Base-by-base conservation (phyloP, 2,329 filamentous ascomycete species). In the Phialemoniopsis sp. region DNA sequence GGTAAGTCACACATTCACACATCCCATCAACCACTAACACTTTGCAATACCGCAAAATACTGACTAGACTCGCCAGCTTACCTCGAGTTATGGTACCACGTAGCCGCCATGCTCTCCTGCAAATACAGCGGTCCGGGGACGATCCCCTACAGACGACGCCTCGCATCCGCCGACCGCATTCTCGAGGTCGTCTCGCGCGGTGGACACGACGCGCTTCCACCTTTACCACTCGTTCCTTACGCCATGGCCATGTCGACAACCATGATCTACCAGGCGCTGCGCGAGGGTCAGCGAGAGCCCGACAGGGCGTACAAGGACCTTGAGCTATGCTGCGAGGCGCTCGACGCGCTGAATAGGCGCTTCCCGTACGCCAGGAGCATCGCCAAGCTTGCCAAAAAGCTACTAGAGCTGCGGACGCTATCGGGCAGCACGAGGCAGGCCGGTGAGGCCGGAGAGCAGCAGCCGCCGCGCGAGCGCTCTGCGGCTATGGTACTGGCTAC, bases 51-150 rank as follows among this genome's bases (percentile, higher is more conserved):
- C n/a, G n/a, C n/a, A n/a, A n/a, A n/a, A n/a, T n/a, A n/a, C n/a
- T n/a, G n/a, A n/a, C n/a, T n/a, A n/a, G n/a, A n/a, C n/a, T n/a
- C n/a, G n/a, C n/a, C n/a, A 39, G 39, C 30, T 3, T 50, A 50
- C 17, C 33, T 50, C 7, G 45, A 50, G 16, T 37, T 47, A 13
- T 50, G 48, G 48, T 50, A 49, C 29, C 48, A 50, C 12, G 33
- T 49, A 7, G 39, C 48, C 7, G 48, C 48, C 18, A 49, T 50
- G 48, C 41, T 50, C 2, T 49, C 48, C 3, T 50, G 48, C 26
- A 38, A 45, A 15, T 47, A 40, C 34, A 49, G 48, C 29, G 46
- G 46, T 10, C 48, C 48, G 6, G 43, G 46, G 3, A 46, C 41
- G 16, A 33, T 34, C 3, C 48, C 41, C 10, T 50, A 50, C 28